phyloP scores from a whole-genome alignment of 345 rosid genomes.

The Syzygium jambos region DNA sequence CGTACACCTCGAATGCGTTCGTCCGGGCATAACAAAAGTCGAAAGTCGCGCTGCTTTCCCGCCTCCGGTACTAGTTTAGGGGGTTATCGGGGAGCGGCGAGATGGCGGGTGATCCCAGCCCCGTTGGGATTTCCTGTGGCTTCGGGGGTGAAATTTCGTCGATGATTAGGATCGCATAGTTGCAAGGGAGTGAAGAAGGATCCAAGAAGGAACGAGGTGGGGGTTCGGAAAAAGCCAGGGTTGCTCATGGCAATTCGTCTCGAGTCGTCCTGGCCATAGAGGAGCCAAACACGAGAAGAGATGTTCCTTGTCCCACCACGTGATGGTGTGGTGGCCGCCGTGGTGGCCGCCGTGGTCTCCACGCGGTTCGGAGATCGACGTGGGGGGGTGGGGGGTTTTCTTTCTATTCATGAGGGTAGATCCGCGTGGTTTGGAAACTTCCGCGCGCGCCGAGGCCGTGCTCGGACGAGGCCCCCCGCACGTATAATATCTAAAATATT shows the following conservation, averaged over 20 bases:
- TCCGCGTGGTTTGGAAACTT: not conserved
- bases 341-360: not conserved
- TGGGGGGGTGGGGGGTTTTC: not conserved
- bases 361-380: not conserved
- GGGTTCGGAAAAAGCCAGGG: not conserved
- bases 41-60: not conserved
- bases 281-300: not conserved
- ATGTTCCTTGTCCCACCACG: not conserved
- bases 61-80: too few relatives aligned
- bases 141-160: not conserved
- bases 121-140: not conserved
- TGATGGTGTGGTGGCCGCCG: not conserved
- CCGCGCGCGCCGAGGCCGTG: not conserved
- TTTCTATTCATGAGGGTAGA: not conserved
- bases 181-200: not conserved
- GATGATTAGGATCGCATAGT: not conserved
- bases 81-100: too few relatives aligned
- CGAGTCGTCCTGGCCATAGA: too few relatives aligned
- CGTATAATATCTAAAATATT: not conserved
- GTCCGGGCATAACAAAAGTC: not conserved
- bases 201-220: not conserved
- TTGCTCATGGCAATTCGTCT: too few relatives aligned
- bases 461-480: not conserved
- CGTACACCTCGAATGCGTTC: not conserved
- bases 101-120: not conserved